Conservation (phyloP, 1,284 basidiomycete genomes). For the Sanghuangporus baumii region DNA sequence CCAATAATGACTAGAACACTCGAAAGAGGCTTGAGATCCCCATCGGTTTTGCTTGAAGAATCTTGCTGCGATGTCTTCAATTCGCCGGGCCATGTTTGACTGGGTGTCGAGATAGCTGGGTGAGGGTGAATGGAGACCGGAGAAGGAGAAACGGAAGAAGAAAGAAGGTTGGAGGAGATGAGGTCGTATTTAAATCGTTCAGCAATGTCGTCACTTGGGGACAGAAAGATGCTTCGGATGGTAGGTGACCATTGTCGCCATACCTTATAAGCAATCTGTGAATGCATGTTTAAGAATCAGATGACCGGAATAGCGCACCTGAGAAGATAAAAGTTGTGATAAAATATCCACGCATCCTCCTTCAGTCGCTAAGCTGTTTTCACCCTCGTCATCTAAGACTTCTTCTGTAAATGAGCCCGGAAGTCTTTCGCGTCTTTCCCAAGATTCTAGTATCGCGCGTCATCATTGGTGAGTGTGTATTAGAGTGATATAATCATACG, state of each 20-base stretch:
- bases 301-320: slow-evolving; percentile 6
- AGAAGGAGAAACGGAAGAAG: slow-evolving; percentile 36
- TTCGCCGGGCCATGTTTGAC: slow-evolving; percentile 40
- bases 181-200: slow-evolving; percentile 82
- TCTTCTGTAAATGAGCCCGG: slow-evolving; percentile 5
- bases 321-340: background rate
- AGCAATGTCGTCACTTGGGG: slow-evolving; percentile 40
- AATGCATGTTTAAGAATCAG: slow-evolving; percentile 18
- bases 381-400: slow-evolving; percentile 8
- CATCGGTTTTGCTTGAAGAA: slow-evolving; percentile 5
- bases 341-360: background rate
- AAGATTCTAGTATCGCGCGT: slow-evolving; percentile 3
- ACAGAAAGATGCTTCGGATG: slow-evolving; percentile 17
- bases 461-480: background rate
- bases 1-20: slow-evolving; percentile 16
- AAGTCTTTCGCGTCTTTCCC: slow-evolving; percentile 9
- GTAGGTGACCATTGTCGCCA: slow-evolving; percentile 23
- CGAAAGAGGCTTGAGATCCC: slow-evolving; percentile 14
- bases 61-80: slow-evolving; percentile 22
- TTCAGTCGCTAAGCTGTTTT: background rate
- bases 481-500: too few species aligned
- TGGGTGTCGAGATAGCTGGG: slow-evolving; percentile 26
- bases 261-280: slow-evolving; percentile 30
- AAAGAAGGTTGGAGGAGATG: slow-evolving; percentile 75
- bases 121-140: slow-evolving; percentile 27